Conservation (phyloP, 768 basidiomycete genomes). For the Xerocomus spinulosus region DNA sequence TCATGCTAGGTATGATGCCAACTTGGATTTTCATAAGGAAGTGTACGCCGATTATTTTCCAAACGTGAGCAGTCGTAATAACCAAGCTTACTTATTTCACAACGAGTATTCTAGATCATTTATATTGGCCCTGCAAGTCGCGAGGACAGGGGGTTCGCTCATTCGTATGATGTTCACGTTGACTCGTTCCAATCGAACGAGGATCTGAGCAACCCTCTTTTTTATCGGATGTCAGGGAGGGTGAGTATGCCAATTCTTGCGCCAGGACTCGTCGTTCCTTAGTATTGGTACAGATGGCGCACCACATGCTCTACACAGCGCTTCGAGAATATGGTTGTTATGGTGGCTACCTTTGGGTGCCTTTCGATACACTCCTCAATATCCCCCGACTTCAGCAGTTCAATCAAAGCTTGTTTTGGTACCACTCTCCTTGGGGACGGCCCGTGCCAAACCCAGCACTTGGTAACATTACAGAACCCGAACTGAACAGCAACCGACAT, state of each 20-base stretch:
- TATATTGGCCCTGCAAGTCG: constrained; percentile 45
- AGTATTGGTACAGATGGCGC: constrained; percentile 37
- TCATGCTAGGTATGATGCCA: constrained; percentile 43
- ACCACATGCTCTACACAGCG: constrained; percentile 50
- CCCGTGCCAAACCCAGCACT: constrained; percentile 40
- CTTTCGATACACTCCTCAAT: constrained; percentile 48
- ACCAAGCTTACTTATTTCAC: neutral
- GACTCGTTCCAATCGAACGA: constrained; percentile 45
- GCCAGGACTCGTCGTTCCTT: neutral
- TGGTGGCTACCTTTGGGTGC: constrained; percentile 49
- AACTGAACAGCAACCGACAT: constrained; percentile 26
- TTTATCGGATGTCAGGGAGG: constrained; percentile 43
- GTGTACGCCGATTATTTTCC: constrained; percentile 47
- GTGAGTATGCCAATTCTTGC: constrained; percentile 22
- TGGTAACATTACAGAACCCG: constrained; percentile 8
- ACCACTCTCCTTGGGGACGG: constrained; percentile 44
- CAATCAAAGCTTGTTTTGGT: constrained; percentile 44
- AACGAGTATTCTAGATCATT: constrained; percentile 33
- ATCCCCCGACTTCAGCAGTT: constrained; percentile 45
- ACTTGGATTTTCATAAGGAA: constrained; percentile 43
- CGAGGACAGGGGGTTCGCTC: constrained; percentile 43
- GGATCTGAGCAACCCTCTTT: constrained; percentile 34
- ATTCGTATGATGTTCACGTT: constrained; percentile 48
- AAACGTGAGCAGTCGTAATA: constrained; percentile 33
- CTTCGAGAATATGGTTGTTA: constrained; percentile 42